Conservation (phyloP, 2,329 filamentous ascomycete species). For the Arthroderma sp. region DNA sequence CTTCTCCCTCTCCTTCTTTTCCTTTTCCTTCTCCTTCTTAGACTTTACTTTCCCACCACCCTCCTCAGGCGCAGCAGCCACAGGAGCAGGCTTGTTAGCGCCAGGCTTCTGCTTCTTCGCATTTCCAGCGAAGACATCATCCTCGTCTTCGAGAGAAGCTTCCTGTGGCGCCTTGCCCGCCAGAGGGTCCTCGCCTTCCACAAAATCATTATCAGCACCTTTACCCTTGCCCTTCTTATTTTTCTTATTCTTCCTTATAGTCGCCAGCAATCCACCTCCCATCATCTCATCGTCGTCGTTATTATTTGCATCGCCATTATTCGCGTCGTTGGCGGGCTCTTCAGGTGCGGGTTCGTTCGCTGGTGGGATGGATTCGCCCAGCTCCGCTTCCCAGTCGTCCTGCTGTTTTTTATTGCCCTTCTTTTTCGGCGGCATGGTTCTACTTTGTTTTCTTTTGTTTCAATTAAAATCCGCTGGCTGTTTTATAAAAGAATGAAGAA, state of each 20-base stretch:
- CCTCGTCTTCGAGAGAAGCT: conserved; percentile 67
- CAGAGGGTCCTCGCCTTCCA: conserved; percentile 54
- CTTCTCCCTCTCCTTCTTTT: conserved; percentile 98
- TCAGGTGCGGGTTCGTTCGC: conserved; percentile 10
- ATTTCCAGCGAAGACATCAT: conserved; percentile 70
- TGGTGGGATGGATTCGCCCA: conserved; percentile 58
- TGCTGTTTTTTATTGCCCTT: conserved; percentile 76
- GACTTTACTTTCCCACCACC: conserved; percentile 23
- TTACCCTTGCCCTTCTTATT: conserved; percentile 88
- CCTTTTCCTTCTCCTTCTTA: conserved; percentile 52
- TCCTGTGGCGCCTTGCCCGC: conserved; percentile 63
- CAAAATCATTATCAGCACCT: conserved; percentile 56
- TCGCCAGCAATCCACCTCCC: conserved; percentile 61
- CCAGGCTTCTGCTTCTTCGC: conserved; percentile 35
- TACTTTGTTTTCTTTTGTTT: neutral
- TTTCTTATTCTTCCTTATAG: conserved; percentile 66
- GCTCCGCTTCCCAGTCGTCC: conserved; percentile 89
- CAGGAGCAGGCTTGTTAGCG: conserved; percentile 46
- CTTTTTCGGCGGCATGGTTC: conserved; percentile 78
- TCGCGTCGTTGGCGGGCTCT: conserved; percentile 22
- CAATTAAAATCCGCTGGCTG: too few relatives aligned
- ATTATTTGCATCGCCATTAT: conserved; percentile 35
- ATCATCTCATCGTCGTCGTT: conserved; percentile 41
- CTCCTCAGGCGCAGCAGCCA: conserved; percentile 27
- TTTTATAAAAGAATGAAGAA: too few relatives aligned